Evolutionary conservation across 495 filamentous ascomycete genomes (phyloP).

Genomic region (Podospora fimiseda): DNA sequence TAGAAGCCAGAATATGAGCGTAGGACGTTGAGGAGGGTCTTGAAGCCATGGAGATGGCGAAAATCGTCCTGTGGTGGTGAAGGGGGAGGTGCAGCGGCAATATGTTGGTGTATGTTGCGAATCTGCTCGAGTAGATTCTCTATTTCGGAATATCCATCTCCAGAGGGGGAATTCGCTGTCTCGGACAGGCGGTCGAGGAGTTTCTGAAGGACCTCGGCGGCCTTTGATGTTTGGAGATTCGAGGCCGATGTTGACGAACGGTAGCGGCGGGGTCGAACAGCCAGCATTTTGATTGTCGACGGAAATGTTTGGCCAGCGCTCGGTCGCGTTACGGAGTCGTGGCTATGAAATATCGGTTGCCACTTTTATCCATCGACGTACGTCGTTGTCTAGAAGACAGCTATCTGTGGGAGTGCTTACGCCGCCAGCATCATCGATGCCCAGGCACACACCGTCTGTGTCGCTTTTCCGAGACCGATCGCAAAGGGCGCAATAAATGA

Average conservation of each 20-base stretch:
- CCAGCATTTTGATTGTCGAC: conserved; percentile 29
- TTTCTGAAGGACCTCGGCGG: conserved; percentile 54
- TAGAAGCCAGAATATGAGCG: conserved; percentile 66
- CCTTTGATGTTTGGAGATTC: conserved; percentile 47
- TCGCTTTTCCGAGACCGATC: background rate
- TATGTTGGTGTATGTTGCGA: conserved; percentile 40
- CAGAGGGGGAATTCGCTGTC: conserved; percentile 11
- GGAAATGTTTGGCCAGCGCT: conserved; percentile 11
- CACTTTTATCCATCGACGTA: conserved; percentile 27
- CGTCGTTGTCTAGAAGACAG: conserved; percentile 9
- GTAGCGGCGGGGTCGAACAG: conserved; percentile 45
- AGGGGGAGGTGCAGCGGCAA: conserved; percentile 39
- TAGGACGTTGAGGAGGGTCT: conserved; percentile 61
- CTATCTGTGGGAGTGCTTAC: conserved; percentile 9
- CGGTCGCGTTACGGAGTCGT: conserved; percentile 20
- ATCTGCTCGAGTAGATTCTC: conserved; percentile 34
- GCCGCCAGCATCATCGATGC: conserved; percentile 9
- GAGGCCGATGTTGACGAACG: conserved; percentile 59
- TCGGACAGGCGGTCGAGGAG: conserved; percentile 49
- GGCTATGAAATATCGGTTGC: conserved; percentile 5
- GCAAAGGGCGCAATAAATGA: too few species aligned
- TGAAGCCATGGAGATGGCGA: conserved; percentile 74
- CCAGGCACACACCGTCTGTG: background rate
- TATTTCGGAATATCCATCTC: conserved; percentile 36
- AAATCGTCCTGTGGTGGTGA: conserved; percentile 65